phyloP scores from a whole-genome alignment of 2,329 filamentous ascomycete genomes.

The Xylariaceae sp. region DNA sequence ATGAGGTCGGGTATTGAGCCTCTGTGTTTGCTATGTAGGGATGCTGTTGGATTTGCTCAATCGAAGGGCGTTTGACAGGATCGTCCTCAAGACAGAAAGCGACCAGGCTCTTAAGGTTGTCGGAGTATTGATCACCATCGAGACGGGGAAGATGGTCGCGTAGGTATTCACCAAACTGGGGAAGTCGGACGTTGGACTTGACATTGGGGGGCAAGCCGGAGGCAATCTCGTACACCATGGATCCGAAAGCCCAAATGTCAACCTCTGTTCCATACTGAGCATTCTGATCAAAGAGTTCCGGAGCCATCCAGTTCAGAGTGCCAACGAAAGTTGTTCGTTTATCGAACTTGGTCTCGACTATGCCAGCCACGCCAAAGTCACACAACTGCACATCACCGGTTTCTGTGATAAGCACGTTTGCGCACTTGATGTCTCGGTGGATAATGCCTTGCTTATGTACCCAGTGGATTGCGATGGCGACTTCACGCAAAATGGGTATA shows the following conservation, averaged over 20 bases:
- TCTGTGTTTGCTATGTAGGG: conserved; percentile 61
- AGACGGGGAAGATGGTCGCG: conserved; percentile 61
- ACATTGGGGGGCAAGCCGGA: conserved; percentile 70
- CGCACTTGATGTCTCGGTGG: conserved; percentile 67
- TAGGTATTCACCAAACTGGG: conserved; percentile 51
- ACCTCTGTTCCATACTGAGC: conserved; percentile 65
- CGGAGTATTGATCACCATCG: conserved; percentile 65
- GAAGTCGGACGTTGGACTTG: conserved; percentile 46
- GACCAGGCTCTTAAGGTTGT: conserved; percentile 62
- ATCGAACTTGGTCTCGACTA: conserved; percentile 68
- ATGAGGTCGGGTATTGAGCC: conserved; percentile 57
- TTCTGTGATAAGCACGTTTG: conserved; percentile 76
- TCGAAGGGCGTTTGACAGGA: conserved; percentile 61
- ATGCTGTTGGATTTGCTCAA: conserved; percentile 64
- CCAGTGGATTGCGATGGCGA: conserved; percentile 61
- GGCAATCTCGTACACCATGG: conserved; percentile 75
- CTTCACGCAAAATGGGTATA: conserved; percentile 61
- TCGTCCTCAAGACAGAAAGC: conserved; percentile 68
- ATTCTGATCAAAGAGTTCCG: conserved; percentile 63
- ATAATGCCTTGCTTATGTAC: conserved; percentile 65
- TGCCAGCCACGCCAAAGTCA: conserved; percentile 77
- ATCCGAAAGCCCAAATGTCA: conserved; percentile 82
- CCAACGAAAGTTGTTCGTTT: conserved; percentile 79
- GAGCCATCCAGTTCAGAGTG: conserved; percentile 83
- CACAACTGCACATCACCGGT: conserved; percentile 72